Evolutionary conservation across 371 early-diverging fungal species (phyloP).

Genomic region (Dinochytrium kinnereticum): DNA sequence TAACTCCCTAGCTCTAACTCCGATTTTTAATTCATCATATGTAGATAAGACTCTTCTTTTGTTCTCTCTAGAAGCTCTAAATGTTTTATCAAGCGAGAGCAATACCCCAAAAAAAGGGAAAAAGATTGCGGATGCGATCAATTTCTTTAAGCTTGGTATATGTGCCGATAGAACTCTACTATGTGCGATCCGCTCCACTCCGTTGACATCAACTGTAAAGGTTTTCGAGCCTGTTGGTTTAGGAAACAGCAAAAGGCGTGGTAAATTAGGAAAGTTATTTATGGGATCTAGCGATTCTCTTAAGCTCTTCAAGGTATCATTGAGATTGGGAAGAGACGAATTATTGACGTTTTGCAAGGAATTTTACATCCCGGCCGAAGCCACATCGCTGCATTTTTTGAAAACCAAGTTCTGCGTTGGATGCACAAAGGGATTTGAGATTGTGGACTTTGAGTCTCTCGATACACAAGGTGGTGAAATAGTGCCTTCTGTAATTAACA

Average conservation of each 20-base stretch:
- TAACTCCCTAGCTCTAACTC: conserved; percentile 25
- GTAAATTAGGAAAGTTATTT: conserved; percentile 46
- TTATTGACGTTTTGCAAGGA: conserved; percentile 57
- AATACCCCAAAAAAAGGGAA: conserved; percentile 48
- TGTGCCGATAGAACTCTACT: conserved; percentile 74
- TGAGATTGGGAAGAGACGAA: no score
- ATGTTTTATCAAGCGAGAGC: conserved; percentile 17
- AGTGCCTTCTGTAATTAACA: not conserved
- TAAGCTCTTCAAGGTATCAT: conserved; percentile 62
- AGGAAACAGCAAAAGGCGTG: conserved; percentile 53
- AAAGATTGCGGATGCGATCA: conserved; percentile 77
- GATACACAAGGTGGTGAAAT: conserved; percentile 67
- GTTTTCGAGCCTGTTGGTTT: conserved; percentile 71
- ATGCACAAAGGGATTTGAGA: conserved; percentile 89
- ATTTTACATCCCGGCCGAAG: conserved; percentile 88
- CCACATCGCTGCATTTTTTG: conserved; percentile 78
- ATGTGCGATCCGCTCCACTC: conserved; percentile 71
- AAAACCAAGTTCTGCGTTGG: conserved; percentile 84
- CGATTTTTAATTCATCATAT: not conserved
- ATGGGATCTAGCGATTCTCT: conserved; percentile 58
- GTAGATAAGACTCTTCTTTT: conserved; percentile 77
- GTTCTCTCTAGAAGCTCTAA: conserved; percentile 57
- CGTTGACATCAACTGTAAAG: conserved; percentile 74
- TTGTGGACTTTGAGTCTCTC: conserved; percentile 83
- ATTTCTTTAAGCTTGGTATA: conserved; percentile 83